Evolutionary conservation across 2,329 filamentous ascomycete species (phyloP), one percentile per base, ranked within the genome.

Genomic region (Pestalotiopsis sp.): DNA sequence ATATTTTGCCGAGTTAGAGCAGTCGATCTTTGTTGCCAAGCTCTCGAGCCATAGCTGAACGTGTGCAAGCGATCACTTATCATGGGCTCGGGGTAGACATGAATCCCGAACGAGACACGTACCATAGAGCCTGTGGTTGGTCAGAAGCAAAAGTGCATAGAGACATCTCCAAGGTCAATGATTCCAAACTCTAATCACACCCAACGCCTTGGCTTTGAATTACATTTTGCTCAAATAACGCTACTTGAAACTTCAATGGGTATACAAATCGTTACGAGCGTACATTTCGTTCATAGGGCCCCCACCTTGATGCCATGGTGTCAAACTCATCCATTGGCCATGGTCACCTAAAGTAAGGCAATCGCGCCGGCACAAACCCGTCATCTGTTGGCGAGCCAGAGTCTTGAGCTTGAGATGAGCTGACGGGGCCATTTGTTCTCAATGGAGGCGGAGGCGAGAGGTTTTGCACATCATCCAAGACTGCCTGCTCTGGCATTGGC

Each of bases 361-460:
- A 76, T 69, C 88, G 82, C 45, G 89, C 89, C 4, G 89, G 88
- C 25, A 90, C 81, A 72, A 91, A 91, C 2, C 79, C 72, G 49
- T 72, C 74, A 20, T 70, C 65, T 61, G 72, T 25, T 20, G 71
- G 31, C 20, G 36, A 25, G 25, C 61, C 57, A 38, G 57, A 49
- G 11, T 27, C 38, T 31, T 36, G 20, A 7, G 39, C 20, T 4
- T 36, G 23, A 13, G 59, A 13, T 56, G 23, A 2, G 58, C 58
- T 20, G 23, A 39, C 12, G 23, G 27, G 14, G n/a, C 20, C 38
- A 7, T 72, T 69, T 59, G 69, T 66, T 13, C 71, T 68, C 65
- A 67, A 56, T 17, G 70, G 63, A 2, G 68, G 67, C 27, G 57
- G 49, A 36, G 69, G 57, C 25, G 69, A 61, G 2, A 64, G 69